Conservation (phyloP, 2,329 filamentous ascomycete genomes). For the Fusarium bulbicola region DNA sequence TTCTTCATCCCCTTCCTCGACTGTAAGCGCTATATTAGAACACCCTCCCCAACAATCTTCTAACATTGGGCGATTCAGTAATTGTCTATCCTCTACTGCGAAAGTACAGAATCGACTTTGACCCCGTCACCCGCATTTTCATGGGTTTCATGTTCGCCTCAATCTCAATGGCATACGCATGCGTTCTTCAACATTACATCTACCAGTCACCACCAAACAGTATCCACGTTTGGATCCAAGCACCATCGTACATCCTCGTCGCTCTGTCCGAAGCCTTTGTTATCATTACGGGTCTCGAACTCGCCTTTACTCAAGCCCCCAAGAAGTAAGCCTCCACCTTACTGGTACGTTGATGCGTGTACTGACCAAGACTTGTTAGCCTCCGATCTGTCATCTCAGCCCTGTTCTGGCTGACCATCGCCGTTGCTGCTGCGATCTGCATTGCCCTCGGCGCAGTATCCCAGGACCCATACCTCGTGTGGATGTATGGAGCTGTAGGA, state of each 20-base stretch:
- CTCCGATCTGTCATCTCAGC: slow-evolving; percentile 2
- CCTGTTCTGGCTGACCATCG: slow-evolving; percentile 4
- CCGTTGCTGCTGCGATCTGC: not conserved
- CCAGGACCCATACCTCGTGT: not conserved
- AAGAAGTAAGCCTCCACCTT: not conserved
- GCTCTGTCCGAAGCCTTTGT: not conserved
- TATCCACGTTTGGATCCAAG: slow-evolving; percentile 2
- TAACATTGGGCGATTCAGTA: too few relatives aligned
- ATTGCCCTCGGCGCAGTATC: not conserved
- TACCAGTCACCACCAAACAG: slow-evolving; percentile 3
- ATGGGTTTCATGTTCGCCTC: slow-evolving; percentile 11
- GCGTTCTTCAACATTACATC: not conserved
- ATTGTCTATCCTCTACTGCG: not conserved
- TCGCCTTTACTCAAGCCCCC: not conserved
- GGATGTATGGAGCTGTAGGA: slow-evolving; percentile 10
- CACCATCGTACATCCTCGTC: not conserved
- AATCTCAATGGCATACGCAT: not conserved
- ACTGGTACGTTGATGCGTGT: too few relatives aligned
- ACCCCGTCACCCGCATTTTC: not conserved
- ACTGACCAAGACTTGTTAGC: not conserved
- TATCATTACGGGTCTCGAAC: slow-evolving; percentile 1
- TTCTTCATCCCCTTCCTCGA: slow-evolving; percentile 8
- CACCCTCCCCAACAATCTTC: too few relatives aligned
- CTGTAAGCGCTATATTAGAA: too few relatives aligned
- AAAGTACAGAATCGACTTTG: slow-evolving; percentile 7